Evolutionary conservation across 768 basidiomycete genomes (phyloP), one percentile per base, ranked within the genome.

Genomic region (Serendipita vermifera): DNA sequence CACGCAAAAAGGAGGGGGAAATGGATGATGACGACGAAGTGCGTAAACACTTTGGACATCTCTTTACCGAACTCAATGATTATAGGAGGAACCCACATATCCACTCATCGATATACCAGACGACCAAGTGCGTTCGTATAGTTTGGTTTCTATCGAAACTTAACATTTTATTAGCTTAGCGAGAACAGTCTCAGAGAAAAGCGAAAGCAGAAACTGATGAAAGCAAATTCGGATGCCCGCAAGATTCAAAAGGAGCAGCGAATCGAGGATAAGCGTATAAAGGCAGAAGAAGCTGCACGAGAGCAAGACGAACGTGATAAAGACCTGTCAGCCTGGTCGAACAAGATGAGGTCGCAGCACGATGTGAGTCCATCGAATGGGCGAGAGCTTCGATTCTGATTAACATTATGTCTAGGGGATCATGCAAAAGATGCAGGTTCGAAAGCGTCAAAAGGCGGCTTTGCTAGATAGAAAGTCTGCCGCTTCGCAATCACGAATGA

Each of bases 181-280:
- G 93, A 98, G 64, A 92, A 94, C 36, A 77, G 82, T 24, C 66
- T 97, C 33, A 97, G 88, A 66, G 96, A 99, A 69, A 99, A 98
- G 72, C 83, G 82, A 64, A 87, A 85, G 64, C 96, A 99, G 66
- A 85, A 82, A 61, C 75, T 98, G 31, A 72, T 93, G 72, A 98
- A 96, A 67, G 90, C 92, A 0, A 89, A 88, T 1, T 92, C 84
- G 67, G 94, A 98, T 57, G 90, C 93, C 0, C 83, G 96, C 20
- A 79, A 89, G 63, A 79, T 80, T 11, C 91, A 92, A 64, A 78
- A 77, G 40, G 84, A 83, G 59, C 86, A 86, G 59, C 69, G 71
- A 7, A 74, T 71, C 55, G 78, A 78, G 38, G 62, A 59, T n/a
- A 54, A 55, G 41, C 24, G 56, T 20, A 48, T 58, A 20, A 59